Conservation (phyloP, 2,329 filamentous ascomycete genomes). For the Zopfia rhizophila region DNA sequence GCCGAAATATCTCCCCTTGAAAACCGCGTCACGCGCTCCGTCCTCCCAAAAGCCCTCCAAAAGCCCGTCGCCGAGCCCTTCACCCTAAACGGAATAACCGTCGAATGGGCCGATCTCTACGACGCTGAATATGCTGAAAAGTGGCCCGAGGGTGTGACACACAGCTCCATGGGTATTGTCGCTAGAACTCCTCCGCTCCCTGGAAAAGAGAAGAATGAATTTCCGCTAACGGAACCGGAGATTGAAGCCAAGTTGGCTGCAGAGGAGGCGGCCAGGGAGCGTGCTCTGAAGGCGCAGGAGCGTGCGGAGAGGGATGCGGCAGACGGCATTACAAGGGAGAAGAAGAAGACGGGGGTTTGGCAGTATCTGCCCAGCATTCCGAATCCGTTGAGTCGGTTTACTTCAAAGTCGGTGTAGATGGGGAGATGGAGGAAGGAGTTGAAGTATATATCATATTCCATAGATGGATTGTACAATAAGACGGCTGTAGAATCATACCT, state of each 20-base stretch:
- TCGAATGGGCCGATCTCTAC: conserved; percentile 47
- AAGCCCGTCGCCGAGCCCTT: conserved; percentile 34
- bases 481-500: no score
- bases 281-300: conserved; percentile 15
- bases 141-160: conserved; percentile 29
- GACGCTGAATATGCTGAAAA: conserved; percentile 39
- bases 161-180: conserved; percentile 11
- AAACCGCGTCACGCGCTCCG: conserved; percentile 36
- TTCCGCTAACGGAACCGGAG: conserved; percentile 1
- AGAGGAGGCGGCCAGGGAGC: conserved; percentile 22
- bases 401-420: no score
- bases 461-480: no score
- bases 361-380: conserved; percentile 24
- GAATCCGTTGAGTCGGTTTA: no score
- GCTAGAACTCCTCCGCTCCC: not conserved
- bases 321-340: conserved; percentile 2
- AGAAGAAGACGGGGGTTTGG: conserved; percentile 25
- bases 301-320: conserved; percentile 9
- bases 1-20: conserved; percentile 21
- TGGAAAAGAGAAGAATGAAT: not conserved
- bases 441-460: no score
- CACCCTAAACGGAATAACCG: conserved; percentile 35
- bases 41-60: conserved; percentile 32
- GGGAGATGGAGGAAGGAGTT: no score
- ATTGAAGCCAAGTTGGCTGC: not conserved